Conservation (phyloP, 83 land plant genomes). For the Isoetes engelmannii region DNA sequence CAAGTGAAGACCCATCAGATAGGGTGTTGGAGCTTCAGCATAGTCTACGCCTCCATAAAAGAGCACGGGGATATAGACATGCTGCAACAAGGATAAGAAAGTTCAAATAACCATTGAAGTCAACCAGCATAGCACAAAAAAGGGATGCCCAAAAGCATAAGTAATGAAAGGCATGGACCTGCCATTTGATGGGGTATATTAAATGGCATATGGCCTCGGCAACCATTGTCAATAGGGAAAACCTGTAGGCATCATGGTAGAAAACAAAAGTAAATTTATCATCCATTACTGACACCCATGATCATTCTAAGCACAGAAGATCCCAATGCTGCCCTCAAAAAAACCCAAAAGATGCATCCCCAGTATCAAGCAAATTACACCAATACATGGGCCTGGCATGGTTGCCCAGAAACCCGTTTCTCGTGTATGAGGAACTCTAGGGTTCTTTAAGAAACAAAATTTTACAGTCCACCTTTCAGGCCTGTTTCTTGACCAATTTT, state of each 20-base stretch:
- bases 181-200: slow-evolving; percentile 98
- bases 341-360: no score
- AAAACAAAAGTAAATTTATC: not conserved
- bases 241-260: slow-evolving; percentile 40
- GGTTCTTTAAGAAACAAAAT: no score
- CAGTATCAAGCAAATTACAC: no score
- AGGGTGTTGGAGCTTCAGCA: slow-evolving; percentile 97
- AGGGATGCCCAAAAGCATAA: not conserved
- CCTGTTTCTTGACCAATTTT: no score
- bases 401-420: no score
- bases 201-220: slow-evolving; percentile 95
- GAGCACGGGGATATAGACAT: slow-evolving; percentile 94
- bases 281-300: no score
- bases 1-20: slow-evolving; percentile 99
- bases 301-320: no score
- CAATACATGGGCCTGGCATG: no score
- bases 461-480: no score
- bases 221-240: slow-evolving; percentile 80
- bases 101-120: not conserved
- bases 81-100: slow-evolving; percentile 51
- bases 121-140: slow-evolving; percentile 24
- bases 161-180: slow-evolving; percentile 36
- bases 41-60: slow-evolving; percentile 97
- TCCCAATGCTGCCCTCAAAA: no score
- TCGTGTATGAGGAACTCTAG: no score